A percentile compares a stretch with the other conserved stretches of the same genome.
phyloP scores from a whole-genome alignment of 73 alveolate genomes.

The Symbiodinium pilosum region DNA sequence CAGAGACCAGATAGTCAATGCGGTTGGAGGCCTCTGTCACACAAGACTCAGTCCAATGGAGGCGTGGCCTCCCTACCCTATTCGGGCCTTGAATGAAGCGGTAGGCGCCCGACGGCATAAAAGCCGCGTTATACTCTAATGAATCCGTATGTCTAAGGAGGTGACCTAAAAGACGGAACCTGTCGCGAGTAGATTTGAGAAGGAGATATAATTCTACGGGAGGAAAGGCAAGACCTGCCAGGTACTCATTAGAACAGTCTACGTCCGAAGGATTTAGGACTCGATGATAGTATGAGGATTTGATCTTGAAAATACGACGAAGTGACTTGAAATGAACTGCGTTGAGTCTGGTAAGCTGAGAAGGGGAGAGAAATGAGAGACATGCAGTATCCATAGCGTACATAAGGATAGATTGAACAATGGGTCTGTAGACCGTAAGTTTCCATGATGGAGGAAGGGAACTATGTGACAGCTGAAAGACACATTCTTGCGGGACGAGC shows the following conservation, averaged over 20 bases:
- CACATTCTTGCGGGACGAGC: too few species aligned
- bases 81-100: neutral
- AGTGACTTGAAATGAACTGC: neutral
- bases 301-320: neutral
- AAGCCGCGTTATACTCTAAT: neutral
- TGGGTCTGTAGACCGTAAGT: neutral
- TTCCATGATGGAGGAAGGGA: neutral
- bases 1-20: too few species aligned
- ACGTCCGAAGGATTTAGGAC: neutral
- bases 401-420: neutral
- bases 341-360: neutral
- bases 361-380: neutral
- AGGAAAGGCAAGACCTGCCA: neutral
- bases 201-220: neutral
- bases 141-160: neutral
- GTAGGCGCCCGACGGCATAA: neutral
- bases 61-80: neutral
- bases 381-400: neutral
- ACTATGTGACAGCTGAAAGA: neutral
- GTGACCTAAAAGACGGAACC: neutral
- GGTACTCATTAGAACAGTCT: neutral
- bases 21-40: too few species aligned
- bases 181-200: neutral
- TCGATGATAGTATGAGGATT: neutral
- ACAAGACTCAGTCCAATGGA: neutral